phyloP scores from a whole-genome alignment of 768 basidiomycete genomes.

The Lentinula edodes region DNA sequence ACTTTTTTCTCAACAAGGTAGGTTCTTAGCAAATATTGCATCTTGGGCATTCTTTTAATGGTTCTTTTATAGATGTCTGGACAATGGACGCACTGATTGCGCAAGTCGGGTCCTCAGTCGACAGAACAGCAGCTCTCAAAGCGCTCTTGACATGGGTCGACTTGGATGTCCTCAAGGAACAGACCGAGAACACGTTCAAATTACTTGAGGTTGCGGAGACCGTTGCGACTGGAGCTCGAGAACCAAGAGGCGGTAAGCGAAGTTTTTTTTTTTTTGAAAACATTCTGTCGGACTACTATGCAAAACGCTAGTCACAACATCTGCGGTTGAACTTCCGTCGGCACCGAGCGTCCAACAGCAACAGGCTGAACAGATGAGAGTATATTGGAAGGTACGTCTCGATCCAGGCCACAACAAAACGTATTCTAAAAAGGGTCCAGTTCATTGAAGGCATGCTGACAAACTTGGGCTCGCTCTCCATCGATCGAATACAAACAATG shows the following conservation, averaged over 20 bases:
- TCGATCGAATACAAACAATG: slow-evolving; percentile 88
- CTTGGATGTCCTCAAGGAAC: slow-evolving; percentile 73
- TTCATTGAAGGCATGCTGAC: slow-evolving; percentile 92
- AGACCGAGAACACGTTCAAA: slow-evolving; percentile 50
- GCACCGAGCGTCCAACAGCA: slow-evolving; percentile 61
- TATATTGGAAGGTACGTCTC: slow-evolving; percentile 76
- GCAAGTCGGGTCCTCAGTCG: slow-evolving; percentile 54
- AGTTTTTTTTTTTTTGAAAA: background rate
- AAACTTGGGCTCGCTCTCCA: slow-evolving; percentile 68
- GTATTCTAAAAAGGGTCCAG: slow-evolving; percentile 25
- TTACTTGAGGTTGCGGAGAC: slow-evolving; percentile 62
- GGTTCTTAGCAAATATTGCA: background rate
- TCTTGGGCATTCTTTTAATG: background rate
- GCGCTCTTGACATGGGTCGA: slow-evolving; percentile 83
- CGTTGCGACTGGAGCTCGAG: slow-evolving; percentile 19
- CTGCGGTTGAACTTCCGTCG: slow-evolving; percentile 37
- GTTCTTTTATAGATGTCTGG: slow-evolving; percentile 51
- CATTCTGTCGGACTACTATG: background rate
- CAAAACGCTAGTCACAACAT: slow-evolving; percentile 10
- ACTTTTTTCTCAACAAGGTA: slow-evolving; percentile 71
- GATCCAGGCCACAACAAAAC: background rate
- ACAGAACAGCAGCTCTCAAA: slow-evolving; percentile 59
- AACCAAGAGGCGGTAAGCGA: slow-evolving; percentile 21
- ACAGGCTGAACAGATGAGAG: slow-evolving; percentile 79
- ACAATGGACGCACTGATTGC: slow-evolving; percentile 60